Conservation (phyloP, 2,329 filamentous ascomycete genomes). For the Acrocalymma vagum region DNA sequence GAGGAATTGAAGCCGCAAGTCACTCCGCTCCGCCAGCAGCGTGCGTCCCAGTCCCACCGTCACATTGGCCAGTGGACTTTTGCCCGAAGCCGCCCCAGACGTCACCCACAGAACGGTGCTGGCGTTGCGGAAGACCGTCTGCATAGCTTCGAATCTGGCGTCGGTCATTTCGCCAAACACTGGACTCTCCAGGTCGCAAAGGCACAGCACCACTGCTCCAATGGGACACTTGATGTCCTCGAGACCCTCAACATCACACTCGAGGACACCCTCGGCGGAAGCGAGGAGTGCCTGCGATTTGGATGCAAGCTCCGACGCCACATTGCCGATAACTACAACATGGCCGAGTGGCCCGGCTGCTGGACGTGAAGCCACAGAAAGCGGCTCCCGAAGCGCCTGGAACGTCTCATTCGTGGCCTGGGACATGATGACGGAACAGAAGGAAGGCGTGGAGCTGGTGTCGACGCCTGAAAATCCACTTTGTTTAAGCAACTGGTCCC, state of each 20-base stretch:
- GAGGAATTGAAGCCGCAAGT: slow-evolving; percentile 16
- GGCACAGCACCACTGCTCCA: no score
- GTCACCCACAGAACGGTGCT: slow-evolving; percentile 22
- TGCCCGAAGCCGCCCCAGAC: slow-evolving; percentile 1
- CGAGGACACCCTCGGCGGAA: no score
- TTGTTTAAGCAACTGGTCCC: slow-evolving; percentile 22
- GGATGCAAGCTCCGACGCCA: no score
- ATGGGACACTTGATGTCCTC: no score
- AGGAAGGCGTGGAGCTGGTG: background rate
- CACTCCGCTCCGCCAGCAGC: slow-evolving; percentile 6
- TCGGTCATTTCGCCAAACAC: slow-evolving; percentile 4
- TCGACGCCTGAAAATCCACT: slow-evolving; percentile 20
- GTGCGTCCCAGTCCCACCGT: slow-evolving; percentile 12
- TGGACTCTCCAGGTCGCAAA: slow-evolving; percentile 11
- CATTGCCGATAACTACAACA: no score
- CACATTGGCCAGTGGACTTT: slow-evolving; percentile 7
- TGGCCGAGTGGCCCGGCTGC: no score
- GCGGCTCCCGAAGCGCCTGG: slow-evolving; percentile 16
- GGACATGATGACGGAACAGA: slow-evolving; percentile 11
- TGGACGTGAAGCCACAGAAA: no score
- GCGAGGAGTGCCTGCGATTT: no score
- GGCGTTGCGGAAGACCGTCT: slow-evolving; percentile 3
- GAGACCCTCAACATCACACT: no score
- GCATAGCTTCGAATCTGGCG: slow-evolving; percentile 1
- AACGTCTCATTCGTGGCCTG: slow-evolving; percentile 20